Conservation (phyloP, 2,329 filamentous ascomycete species). For the Cytospora piceae region DNA sequence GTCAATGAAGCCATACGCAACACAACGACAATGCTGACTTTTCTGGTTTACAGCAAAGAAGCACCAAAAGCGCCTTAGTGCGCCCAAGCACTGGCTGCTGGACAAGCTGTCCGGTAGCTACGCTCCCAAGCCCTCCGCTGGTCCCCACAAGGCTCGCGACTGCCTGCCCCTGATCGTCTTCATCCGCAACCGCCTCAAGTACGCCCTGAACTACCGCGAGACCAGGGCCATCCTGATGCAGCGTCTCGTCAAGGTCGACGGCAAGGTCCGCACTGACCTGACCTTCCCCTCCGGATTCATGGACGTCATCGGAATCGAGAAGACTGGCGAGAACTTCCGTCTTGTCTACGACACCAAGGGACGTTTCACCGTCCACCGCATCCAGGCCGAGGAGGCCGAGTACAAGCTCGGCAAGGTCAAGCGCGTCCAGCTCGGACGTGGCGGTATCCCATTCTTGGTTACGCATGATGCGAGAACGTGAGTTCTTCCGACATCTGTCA, state of each 20-base stretch:
- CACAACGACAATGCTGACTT: slow-evolving; percentile 20
- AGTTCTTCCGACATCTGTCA: slow-evolving; percentile 99
- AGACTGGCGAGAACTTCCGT: slow-evolving; percentile 99
- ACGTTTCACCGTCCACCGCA: slow-evolving; percentile 99
- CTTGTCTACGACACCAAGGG: slow-evolving; percentile 99
- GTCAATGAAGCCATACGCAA: slow-evolving; percentile 3
- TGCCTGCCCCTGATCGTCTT: slow-evolving; percentile 99
- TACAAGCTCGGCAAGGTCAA: slow-evolving; percentile 99
- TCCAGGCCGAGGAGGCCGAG: slow-evolving; percentile 97
- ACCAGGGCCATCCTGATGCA: slow-evolving; percentile 98
- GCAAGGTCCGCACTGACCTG: slow-evolving; percentile 98
- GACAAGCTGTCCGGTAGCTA: slow-evolving; percentile 98
- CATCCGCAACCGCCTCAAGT: slow-evolving; percentile 96
- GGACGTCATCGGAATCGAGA: slow-evolving; percentile 99
- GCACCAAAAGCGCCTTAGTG: slow-evolving; percentile 99
- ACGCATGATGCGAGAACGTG: slow-evolving; percentile 99
- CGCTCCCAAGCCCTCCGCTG: slow-evolving; percentile 71
- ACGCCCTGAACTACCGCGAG: slow-evolving; percentile 98
- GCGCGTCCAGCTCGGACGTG: slow-evolving; percentile 98
- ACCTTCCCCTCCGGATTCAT: slow-evolving; percentile 99
- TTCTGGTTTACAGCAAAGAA: slow-evolving; percentile 64
- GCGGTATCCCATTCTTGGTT: slow-evolving; percentile 99
- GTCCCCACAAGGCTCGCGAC: slow-evolving; percentile 99
- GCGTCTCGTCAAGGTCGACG: slow-evolving; percentile 99
- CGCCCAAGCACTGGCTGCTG: slow-evolving; percentile 99